Conservation (phyloP, 78 protist genomes). For the Chrysochromulina tobinii region DNA sequence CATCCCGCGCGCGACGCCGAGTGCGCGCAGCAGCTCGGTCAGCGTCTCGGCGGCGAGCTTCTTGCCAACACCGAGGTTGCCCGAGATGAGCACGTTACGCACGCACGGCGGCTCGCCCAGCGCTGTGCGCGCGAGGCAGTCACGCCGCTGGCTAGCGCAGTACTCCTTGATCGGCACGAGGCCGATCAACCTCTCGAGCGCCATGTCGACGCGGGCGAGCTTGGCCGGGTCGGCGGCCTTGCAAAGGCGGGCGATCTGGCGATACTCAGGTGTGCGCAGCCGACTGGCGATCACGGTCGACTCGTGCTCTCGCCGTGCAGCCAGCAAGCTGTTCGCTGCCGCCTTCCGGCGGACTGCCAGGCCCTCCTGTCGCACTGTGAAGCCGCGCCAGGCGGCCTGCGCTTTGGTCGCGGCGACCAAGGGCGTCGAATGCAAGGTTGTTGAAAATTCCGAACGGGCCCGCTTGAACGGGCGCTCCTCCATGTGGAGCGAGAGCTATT, state of each 20-base stretch:
- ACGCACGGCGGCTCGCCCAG: not conserved
- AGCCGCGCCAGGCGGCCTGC: not conserved
- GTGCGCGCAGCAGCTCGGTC: not conserved
- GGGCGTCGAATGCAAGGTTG: too few relatives aligned
- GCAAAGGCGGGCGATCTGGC: not conserved
- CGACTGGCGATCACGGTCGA: not conserved
- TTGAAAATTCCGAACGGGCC: too few relatives aligned
- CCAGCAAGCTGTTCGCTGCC: not conserved
- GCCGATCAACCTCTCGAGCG: not conserved
- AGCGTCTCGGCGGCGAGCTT: not conserved
- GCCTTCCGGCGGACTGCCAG: not conserved
- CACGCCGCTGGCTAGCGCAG: not conserved
- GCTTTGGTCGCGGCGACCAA: too few relatives aligned
- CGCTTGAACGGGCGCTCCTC: too few relatives aligned
- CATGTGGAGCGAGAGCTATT: too few relatives aligned
- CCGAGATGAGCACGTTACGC: not conserved
- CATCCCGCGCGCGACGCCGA: not conserved
- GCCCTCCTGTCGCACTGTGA: not conserved
- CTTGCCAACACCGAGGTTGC: constrained; percentile 4
- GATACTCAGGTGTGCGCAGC: not conserved
- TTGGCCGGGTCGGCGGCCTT: not conserved
- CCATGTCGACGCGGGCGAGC: not conserved
- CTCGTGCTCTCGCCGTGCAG: not conserved
- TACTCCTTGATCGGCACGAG: not conserved
- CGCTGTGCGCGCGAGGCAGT: not conserved